phyloP scores from a whole-genome alignment of 805 yeast genomes.

The Candida ovalis region DNA sequence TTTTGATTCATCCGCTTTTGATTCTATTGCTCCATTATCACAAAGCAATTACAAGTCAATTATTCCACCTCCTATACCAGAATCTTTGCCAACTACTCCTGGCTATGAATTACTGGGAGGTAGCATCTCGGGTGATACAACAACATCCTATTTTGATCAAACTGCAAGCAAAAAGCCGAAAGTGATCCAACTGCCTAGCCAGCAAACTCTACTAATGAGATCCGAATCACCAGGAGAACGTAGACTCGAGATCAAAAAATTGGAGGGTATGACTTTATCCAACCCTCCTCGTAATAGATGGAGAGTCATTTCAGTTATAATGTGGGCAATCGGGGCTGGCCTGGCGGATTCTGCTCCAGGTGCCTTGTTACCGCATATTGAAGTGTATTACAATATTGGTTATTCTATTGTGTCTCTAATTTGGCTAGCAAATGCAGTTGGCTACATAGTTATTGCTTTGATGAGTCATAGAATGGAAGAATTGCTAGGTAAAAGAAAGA shows the following conservation, averaged over 20 bases:
- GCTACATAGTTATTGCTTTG: slow-evolving; percentile 49
- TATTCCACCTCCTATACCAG: slow-evolving; percentile 37
- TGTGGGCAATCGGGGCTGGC: slow-evolving; percentile 42
- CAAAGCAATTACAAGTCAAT: slow-evolving; percentile 2
- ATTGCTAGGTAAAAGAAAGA: slow-evolving; percentile 37
- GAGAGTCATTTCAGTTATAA: slow-evolving; percentile 38
- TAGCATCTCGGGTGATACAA: background rate
- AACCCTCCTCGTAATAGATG: slow-evolving; percentile 42
- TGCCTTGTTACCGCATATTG: slow-evolving; percentile 54
- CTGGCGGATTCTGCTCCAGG: slow-evolving; percentile 58
- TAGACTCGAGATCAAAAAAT: slow-evolving; percentile 8
- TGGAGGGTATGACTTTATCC: slow-evolving; percentile 34
- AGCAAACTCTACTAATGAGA: slow-evolving; percentile 7
- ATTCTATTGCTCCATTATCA: slow-evolving; percentile 8
- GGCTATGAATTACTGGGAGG: slow-evolving; percentile 31
- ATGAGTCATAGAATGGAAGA: slow-evolving; percentile 42
- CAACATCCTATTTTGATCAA: slow-evolving; percentile 20
- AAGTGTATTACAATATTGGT: slow-evolving; percentile 41
- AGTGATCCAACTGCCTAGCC: slow-evolving; percentile 16
- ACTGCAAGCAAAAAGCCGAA: background rate
- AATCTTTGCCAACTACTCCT: slow-evolving; percentile 39
- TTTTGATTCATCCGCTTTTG: slow-evolving; percentile 10
- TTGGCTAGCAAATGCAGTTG: slow-evolving; percentile 58
- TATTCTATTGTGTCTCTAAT: slow-evolving; percentile 54
- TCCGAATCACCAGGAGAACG: background rate